Base-by-base conservation (phyloP, 78 protist species). In the Planoprotostelium fungivorum region DNA sequence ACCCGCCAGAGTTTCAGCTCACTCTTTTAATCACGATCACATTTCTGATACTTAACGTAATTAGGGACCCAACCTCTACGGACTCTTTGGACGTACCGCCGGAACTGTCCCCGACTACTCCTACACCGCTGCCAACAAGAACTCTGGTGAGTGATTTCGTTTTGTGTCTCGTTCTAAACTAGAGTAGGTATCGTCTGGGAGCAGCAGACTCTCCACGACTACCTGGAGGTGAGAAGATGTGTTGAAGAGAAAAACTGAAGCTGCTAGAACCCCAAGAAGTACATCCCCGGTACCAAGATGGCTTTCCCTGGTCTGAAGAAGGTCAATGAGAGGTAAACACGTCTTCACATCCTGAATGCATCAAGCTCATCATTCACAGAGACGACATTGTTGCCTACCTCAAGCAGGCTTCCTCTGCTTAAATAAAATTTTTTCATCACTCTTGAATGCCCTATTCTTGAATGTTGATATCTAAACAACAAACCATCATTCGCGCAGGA, bases 201-300 rank as follows among this genome's bases (percentile, higher is more conserved):
- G 86, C 95, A 96, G 83, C 90, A 96, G 92, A 94, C 97, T 63
- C 95, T 97, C 83, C 86, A 88, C 86, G 94, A 84, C 34, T 97
- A 97, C 91, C 93, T 97, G 83, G 91, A 93, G 73, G 73, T 51
- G 16, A 51, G 73, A 51, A 25, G 31, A 25, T 51, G 73, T 51
- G 86, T n/a, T n/a, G 91, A 93, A 16, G 73, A 25, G 16, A 51
- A 16, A 51, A 25, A 5, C 16, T 51, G 73, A 25, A 83, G 5
- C 73, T 16, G 31, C 73, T 16, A 51, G 87, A 96, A 96, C 90
- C 98, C 98, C 85, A 97, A 94, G 94, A 96, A 97, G 95, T 96
- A 89, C 94, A 97, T 97, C 96, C 98, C 92, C 85, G 97, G 97
- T 63, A 97, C 96, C 89, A 96, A 96, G 94, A 97, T 97, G 99